Percentiles rank a stretch among this genome's conserved stretches.
phyloP scores from a whole-genome alignment of 768 basidiomycete species.

The Tephrocybe rancida region DNA sequence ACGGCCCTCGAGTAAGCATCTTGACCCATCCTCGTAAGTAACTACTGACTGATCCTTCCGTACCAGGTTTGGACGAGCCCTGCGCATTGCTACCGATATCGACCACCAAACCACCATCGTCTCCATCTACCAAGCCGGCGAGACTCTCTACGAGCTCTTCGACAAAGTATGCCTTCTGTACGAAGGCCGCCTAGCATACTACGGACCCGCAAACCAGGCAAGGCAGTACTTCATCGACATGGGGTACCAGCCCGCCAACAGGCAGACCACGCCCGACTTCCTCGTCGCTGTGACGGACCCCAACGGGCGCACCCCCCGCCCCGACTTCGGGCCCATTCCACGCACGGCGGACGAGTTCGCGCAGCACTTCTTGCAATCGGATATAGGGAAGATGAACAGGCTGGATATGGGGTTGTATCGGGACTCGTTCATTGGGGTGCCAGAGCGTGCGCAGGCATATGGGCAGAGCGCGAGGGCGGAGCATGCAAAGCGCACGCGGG shows the following conservation, averaged over 20 bases:
- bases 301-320: conserved; percentile 47
- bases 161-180: conserved; percentile 80
- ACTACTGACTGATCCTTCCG: background rate
- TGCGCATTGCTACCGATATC: conserved; percentile 67
- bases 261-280: conserved; percentile 70
- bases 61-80: conserved; percentile 56
- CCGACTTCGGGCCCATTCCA: conserved; percentile 35
- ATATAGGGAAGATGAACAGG: conserved; percentile 34
- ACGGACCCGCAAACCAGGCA: conserved; percentile 65
- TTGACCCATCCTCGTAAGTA: background rate
- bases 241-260: conserved; percentile 58
- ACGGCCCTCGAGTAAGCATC: conserved; percentile 60
- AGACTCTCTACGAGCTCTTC: conserved; percentile 61
- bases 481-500: conserved; percentile 47
- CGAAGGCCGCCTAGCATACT: conserved; percentile 78
- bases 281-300: conserved; percentile 63
- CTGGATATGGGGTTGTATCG: conserved; percentile 53
- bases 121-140: conserved; percentile 84
- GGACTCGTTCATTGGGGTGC: conserved; percentile 42
- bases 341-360: conserved; percentile 51
- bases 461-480: conserved; percentile 49
- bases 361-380: conserved; percentile 33
- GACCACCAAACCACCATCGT: conserved; percentile 61
- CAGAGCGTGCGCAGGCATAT: conserved; percentile 42
- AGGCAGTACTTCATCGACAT: conserved; percentile 75